Evolutionary conservation across 163 green algal species (phyloP).

Genomic region (Volvox carteri): DNA sequence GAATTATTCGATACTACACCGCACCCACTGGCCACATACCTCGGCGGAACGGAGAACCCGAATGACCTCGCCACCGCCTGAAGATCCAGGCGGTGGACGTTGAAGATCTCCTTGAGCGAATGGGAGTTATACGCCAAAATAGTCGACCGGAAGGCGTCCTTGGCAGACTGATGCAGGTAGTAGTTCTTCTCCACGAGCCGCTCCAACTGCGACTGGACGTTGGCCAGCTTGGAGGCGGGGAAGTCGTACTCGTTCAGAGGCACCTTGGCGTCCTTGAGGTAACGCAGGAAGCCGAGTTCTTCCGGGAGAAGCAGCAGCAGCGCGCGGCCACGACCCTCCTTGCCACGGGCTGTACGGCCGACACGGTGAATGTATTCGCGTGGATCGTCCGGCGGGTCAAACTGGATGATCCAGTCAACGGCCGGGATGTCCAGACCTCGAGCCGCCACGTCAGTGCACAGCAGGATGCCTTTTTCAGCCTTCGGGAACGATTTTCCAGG

Average conservation of each 20-base stretch:
- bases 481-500: too few relatives aligned
- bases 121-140: constrained; percentile 98
- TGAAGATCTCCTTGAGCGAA: constrained; percentile 97
- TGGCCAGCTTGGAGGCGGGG: constrained; percentile 94
- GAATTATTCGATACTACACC: too few relatives aligned
- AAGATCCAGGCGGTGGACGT: constrained; percentile 96
- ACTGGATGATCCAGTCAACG: constrained; percentile 99
- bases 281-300: constrained; percentile 97
- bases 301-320: constrained; percentile 98
- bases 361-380: constrained; percentile 99
- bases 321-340: constrained; percentile 87
- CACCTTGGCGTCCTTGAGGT: constrained; percentile 89
- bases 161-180: constrained; percentile 93
- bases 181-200: constrained; percentile 99
- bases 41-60: constrained; percentile 91
- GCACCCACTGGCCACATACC: constrained; percentile 61
- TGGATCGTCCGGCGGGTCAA: constrained; percentile 97
- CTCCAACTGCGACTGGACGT: constrained; percentile 98
- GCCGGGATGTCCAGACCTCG: constrained; percentile 93
- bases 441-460: constrained; percentile 98
- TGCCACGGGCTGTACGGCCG: constrained; percentile 93
- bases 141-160: constrained; percentile 88
- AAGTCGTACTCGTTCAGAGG: constrained; percentile 99
- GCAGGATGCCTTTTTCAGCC: constrained; percentile 91
- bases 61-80: constrained; percentile 92